Conservation (phyloP, 1,139 yeast genomes). For the Taphrina populina region DNA sequence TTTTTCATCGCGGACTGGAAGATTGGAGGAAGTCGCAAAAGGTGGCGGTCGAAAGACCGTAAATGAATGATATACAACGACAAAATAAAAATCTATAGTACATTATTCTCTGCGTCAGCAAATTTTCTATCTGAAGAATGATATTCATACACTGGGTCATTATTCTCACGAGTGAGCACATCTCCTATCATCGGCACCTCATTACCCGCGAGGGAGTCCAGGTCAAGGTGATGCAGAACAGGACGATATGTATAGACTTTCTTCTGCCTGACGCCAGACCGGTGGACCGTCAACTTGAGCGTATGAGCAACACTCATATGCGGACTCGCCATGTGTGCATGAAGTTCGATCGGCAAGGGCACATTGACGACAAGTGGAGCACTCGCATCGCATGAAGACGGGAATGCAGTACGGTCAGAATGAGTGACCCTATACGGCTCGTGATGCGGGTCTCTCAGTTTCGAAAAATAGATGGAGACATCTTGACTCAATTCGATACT, state of each 20-base stretch:
- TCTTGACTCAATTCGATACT: slow-evolving; percentile 5
- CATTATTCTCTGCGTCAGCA: slow-evolving; percentile 8
- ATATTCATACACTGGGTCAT: slow-evolving; percentile 19
- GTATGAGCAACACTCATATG: slow-evolving; percentile 3
- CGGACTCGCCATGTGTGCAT: slow-evolving; percentile 15
- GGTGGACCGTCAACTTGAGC: slow-evolving; percentile 13
- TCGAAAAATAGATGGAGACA: slow-evolving; percentile 4
- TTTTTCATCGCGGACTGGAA: slow-evolving; percentile 52
- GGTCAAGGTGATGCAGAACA: slow-evolving; percentile 13
- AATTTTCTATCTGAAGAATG: slow-evolving; percentile 6
- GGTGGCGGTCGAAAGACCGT: slow-evolving; percentile 12
- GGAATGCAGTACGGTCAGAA: not conserved
- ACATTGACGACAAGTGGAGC: not conserved
- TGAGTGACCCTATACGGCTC: slow-evolving; percentile 3
- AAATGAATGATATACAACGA: not conserved
- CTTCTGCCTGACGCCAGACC: not conserved
- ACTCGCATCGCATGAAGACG: not conserved
- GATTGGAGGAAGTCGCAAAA: slow-evolving; percentile 45
- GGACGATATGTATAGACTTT: not conserved
- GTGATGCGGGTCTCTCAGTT: slow-evolving; percentile 9
- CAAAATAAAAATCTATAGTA: not conserved
- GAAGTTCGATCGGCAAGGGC: slow-evolving; percentile 13
- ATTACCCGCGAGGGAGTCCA: slow-evolving; percentile 7
- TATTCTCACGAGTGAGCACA: slow-evolving; percentile 4
- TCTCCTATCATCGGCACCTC: slow-evolving; percentile 12